phyloP scores from a whole-genome alignment of 140 eudicot species.

The Senecio squalidus region DNA sequence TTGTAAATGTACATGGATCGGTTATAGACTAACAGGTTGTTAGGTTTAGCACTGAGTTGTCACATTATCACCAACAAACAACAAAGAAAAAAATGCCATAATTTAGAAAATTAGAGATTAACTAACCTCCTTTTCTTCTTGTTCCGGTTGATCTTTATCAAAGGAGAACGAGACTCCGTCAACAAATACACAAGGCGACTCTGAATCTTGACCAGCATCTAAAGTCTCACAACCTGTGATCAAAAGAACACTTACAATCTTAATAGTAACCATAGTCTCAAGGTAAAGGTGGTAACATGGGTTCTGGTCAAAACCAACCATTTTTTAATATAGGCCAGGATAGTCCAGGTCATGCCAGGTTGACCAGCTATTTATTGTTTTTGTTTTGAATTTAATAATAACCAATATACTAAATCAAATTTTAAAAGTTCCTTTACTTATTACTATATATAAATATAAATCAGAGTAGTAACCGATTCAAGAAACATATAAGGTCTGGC shows the following conservation, averaged over 20 bases:
- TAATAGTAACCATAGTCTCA: neutral
- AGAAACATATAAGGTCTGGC: slow-evolving; percentile 2
- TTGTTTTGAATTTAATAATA: too few relatives aligned
- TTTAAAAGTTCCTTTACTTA: too few relatives aligned
- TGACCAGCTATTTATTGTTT: too few relatives aligned
- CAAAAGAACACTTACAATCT: neutral
- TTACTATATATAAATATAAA: neutral
- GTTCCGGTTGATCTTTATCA: slow-evolving; percentile 3
- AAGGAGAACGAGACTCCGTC: slow-evolving; percentile 9
- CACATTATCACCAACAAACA: slow-evolving; percentile 4
- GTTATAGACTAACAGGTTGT: neutral
- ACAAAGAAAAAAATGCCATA: neutral
- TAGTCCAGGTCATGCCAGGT: too few relatives aligned
- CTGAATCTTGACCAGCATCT: slow-evolving; percentile 18
- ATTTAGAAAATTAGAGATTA: neutral
- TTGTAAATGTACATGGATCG: slow-evolving; percentile 5
- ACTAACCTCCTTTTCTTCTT: neutral
- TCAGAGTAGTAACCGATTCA: neutral
- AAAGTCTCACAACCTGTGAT: slow-evolving; percentile 15
- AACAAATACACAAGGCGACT: slow-evolving; percentile 6
- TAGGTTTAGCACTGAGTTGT: slow-evolving; percentile 2
- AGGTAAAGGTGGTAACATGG: neutral
- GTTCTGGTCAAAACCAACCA: too few relatives aligned
- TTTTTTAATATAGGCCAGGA: too few relatives aligned
- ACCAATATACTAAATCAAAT: too few relatives aligned